Evolutionary conservation across 768 basidiomycete species (phyloP), one percentile per base, ranked within the genome.

Genomic region (Boletus vermiculosoides): DNA sequence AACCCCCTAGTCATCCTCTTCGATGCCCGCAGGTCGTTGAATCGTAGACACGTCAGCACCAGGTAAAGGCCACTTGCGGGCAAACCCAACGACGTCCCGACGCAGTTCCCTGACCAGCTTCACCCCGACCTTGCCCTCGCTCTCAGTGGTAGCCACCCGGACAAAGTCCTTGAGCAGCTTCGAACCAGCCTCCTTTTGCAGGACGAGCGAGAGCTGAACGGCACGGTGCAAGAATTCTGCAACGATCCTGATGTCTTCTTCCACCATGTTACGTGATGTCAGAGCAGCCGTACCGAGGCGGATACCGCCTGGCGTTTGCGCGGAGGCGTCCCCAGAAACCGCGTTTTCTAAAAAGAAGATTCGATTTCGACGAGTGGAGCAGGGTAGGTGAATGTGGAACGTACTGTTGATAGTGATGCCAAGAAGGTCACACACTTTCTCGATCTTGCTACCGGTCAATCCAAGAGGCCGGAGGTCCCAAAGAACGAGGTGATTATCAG

Each of bases 131-230:
- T 85, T 85, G 60, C 86, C 89, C 66, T 88, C 87, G 63, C 80
- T 78, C 57, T 82, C 78, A 4, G 75, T 80, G 0, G 85, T 85
- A 8, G 92, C 92, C 39, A 88, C 87, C 45, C 87, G 83, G 59
- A 95, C 83, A 67, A 98, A 98, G 80, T 98, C 96, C 80, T 96
- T 96, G 61, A 99, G 83, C 64, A 97, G 77, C 81, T 97, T 98
- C 55, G 84, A 83, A 33, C 94, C 94, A 25, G 97, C 91, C 77
- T 97, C 95, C 74, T 94, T 92, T 77, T 98, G 97, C 45, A 97
- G 82, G 40, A 84, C 70, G 44, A 95, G 81, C 46, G 93, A 86
- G 67, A 97, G 85, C 78, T 98, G 93, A 45, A 99, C 90, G 31
- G 92, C 84, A 49, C 95, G 94, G 80, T 98, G 93, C 54, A 99